phyloP scores from a whole-genome alignment of 106 monocot genomes.

The Acanthochlamys bracteata region DNA sequence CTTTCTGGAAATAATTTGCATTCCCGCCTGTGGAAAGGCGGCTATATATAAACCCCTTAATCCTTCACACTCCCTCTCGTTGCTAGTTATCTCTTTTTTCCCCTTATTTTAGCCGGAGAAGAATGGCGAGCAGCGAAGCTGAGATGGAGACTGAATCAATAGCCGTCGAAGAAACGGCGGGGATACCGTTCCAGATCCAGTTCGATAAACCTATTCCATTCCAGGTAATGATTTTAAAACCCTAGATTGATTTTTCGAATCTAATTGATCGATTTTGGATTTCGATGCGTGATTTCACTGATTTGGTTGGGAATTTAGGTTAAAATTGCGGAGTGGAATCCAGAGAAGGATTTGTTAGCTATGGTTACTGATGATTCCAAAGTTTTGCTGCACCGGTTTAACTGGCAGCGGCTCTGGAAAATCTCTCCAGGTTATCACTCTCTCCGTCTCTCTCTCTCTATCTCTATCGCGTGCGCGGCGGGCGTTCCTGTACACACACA shows the following conservation, averaged over 20 bases:
- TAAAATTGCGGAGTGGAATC: constrained; percentile 95
- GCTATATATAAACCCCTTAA: too few species aligned
- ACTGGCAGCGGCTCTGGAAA: constrained; percentile 97
- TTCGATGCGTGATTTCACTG: background rate
- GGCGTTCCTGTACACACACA: too few species aligned
- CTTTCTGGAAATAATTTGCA: background rate
- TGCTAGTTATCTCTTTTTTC: background rate
- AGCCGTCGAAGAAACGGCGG: background rate
- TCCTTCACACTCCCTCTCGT: background rate
- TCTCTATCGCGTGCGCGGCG: too few species aligned
- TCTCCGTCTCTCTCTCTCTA: background rate
- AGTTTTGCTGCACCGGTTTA: constrained; percentile 89
- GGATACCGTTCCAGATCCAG: constrained; percentile 81
- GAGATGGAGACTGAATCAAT: constrained; percentile 44
- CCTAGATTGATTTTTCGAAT: constrained; percentile 3
- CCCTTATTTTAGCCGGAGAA: constrained; percentile 4
- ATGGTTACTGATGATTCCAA: constrained; percentile 88
- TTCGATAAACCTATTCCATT: constrained; percentile 86
- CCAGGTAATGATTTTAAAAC: constrained; percentile 29
- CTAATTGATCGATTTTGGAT: too few species aligned
- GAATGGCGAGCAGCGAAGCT: constrained; percentile 15
- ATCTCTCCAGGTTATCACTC: constrained; percentile 53
- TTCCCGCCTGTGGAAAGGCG: background rate
- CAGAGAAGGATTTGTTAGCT: constrained; percentile 92
- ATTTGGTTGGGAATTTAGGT: constrained; percentile 26